Evolutionary conservation across 83 land plant species (phyloP).

Genomic region (Picea abies): DNA sequence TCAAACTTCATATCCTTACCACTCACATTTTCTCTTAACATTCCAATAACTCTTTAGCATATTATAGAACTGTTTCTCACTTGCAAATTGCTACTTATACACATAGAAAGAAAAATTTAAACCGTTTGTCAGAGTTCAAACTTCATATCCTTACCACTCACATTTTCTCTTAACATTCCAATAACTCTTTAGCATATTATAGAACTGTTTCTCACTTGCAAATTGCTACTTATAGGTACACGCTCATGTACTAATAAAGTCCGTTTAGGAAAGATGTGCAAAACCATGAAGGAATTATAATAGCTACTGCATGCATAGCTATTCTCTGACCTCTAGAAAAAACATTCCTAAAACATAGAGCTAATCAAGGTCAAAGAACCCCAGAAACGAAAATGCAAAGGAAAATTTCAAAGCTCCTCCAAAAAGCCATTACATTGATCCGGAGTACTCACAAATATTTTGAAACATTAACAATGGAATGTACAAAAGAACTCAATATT

Average conservation of each 20-base stretch:
- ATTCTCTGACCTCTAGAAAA: not conserved
- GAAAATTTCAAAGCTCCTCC: not conserved
- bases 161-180: not conserved
- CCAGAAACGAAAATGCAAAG: not conserved
- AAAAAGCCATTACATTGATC: not conserved
- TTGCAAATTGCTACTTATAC: not conserved
- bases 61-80: not conserved
- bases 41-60: not conserved
- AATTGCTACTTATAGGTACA: not conserved
- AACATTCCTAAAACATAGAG: not conserved
- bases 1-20: not conserved
- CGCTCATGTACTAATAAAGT: too few species aligned
- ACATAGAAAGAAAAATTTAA: too few species aligned
- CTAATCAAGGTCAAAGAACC: not conserved
- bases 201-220: not conserved
- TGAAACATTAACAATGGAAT: not conserved
- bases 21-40: not conserved
- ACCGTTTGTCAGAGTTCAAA: not conserved
- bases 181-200: not conserved
- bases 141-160: not conserved
- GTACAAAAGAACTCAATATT: not conserved
- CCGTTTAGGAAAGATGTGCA: too few species aligned
- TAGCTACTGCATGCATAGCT: not conserved
- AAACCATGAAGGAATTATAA: not conserved
- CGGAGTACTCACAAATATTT: not conserved